Evolutionary conservation across 345 rosid genomes (phyloP).

Genomic region (Moricandia moricandioides): DNA sequence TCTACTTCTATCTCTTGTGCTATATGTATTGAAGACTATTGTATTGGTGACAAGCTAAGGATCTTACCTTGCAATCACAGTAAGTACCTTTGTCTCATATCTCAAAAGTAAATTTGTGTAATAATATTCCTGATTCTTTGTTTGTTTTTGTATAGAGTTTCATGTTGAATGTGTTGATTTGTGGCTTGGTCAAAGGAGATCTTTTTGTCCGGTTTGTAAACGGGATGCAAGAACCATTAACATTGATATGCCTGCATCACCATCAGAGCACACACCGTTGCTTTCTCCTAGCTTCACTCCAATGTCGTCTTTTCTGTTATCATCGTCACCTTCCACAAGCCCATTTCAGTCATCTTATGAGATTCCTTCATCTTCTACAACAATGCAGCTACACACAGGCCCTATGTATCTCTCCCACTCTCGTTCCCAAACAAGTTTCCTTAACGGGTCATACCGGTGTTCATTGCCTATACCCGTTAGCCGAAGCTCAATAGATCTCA

Average conservation of each 20-base stretch:
- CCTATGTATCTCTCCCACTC: conserved; percentile 35
- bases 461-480: conserved; percentile 41
- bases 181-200: conserved; percentile 92
- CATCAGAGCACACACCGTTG: conserved; percentile 82
- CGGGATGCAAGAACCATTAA: conserved; percentile 78
- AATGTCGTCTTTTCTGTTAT: conserved; percentile 46
- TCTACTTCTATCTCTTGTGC: conserved; percentile 79
- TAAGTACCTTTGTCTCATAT: conserved; percentile 41
- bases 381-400: conserved; percentile 17
- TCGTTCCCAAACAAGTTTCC: conserved; percentile 47
- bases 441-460: conserved; percentile 36
- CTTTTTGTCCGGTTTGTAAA: conserved; percentile 97
- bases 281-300: conserved; percentile 59
- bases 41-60: conserved; percentile 81
- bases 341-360: conserved; percentile 46
- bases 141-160: conserved; percentile 51
- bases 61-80: conserved; percentile 91
- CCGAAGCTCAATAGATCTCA: conserved; percentile 60
- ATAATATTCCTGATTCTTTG: no score
- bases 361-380: conserved; percentile 23
- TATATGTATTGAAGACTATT: conserved; percentile 87
- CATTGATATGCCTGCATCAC: conserved; percentile 51
- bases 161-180: conserved; percentile 82
- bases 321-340: conserved; percentile 46
- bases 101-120: not conserved